Evolutionary conservation across 495 filamentous ascomycete species (phyloP), one percentile per base, ranked within the genome.

Genomic region (Daldinia concentrica): DNA sequence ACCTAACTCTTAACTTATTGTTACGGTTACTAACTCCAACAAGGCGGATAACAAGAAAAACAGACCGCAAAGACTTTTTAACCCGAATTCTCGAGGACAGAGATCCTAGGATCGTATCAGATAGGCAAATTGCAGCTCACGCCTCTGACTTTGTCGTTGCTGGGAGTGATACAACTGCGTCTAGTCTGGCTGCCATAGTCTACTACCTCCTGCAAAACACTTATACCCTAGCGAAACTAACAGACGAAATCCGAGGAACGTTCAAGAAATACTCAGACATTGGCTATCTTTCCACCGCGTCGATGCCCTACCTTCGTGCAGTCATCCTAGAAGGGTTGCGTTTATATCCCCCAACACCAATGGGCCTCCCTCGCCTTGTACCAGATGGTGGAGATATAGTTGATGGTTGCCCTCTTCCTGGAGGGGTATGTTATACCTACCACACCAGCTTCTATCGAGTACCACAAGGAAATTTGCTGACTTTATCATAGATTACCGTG

Each of bases 141-240:
- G 22, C 73, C 11, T 76, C 73, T 3, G 74, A 76, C 26, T 39
- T 76, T 4, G 62, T 78, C 5, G 68, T 81, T 19, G 85, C 85
- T 0, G 86, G 85, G 4, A 81, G 76, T 27, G 85, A 86, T 45
- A 87, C 84, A 0, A 85, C 82, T 0, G 82, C 85, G 0, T 82
- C 79, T 0, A 30, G 76, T 0, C 69, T 87, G 1, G 76, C 79
- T 4, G 80, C 76, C 2, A 67, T 75, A 5, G 77, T 80, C 0
- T 84, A 80, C 37, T 79, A 73, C 34, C 62, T 86, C 0, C 63
- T 82, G 5, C 74, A 59, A 4, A 75, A 78, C 43, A 77, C 79
- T 0, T 55, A 63, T 0, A 62, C 60, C 0, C 37, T 81, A 36
- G 26, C 69, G 17, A 83, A 76, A 29, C 55, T 86, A 3, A 69